These are phyloP conservation scores for Colletotrichum falcatum DNA, from an alignment of 2,329 filamentous ascomycete genomes.

Conservation along the genomic window DNA sequence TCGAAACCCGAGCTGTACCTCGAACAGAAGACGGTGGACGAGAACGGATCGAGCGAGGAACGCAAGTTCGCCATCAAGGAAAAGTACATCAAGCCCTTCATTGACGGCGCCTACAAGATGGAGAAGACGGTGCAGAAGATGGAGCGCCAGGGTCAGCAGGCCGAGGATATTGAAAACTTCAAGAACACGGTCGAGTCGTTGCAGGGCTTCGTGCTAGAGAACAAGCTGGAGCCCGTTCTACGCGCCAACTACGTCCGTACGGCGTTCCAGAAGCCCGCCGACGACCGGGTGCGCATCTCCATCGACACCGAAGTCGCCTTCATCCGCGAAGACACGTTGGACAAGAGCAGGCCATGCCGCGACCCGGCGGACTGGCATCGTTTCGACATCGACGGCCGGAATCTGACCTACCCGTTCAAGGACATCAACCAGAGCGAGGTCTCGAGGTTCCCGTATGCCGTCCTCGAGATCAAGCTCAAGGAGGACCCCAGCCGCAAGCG, in stretches of 20 bases:
- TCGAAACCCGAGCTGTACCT: slow-evolving; percentile 83
- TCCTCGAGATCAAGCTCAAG: slow-evolving; percentile 92
- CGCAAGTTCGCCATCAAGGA: slow-evolving; percentile 88
- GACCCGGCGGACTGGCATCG: slow-evolving; percentile 93
- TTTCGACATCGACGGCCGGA: slow-evolving; percentile 84
- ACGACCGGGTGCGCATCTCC: slow-evolving; percentile 90
- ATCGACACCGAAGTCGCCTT: slow-evolving; percentile 94
- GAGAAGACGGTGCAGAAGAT: slow-evolving; percentile 92
- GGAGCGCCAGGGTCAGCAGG: slow-evolving; percentile 77
- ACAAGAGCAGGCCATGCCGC: slow-evolving; percentile 86
- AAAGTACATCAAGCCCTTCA: slow-evolving; percentile 90
- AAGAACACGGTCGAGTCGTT: slow-evolving; percentile 80
- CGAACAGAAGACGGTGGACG: slow-evolving; percentile 88
- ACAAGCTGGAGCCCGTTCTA: slow-evolving; percentile 84
- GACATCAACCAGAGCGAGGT: slow-evolving; percentile 92
- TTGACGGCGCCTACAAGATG: slow-evolving; percentile 89
- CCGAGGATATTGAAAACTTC: slow-evolving; percentile 75
- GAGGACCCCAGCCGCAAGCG: slow-evolving; percentile 74
- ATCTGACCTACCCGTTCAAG: slow-evolving; percentile 88
- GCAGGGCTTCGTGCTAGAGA: slow-evolving; percentile 81
- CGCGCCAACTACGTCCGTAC: slow-evolving; percentile 94
- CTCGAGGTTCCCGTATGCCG: slow-evolving; percentile 87
- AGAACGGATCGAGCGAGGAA: slow-evolving; percentile 82
- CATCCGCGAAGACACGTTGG: slow-evolving; percentile 82
- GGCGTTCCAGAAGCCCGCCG: slow-evolving; percentile 95